Base-by-base conservation (phyloP, 805 yeast species). In the Zygosaccharomyces bailii region DNA sequence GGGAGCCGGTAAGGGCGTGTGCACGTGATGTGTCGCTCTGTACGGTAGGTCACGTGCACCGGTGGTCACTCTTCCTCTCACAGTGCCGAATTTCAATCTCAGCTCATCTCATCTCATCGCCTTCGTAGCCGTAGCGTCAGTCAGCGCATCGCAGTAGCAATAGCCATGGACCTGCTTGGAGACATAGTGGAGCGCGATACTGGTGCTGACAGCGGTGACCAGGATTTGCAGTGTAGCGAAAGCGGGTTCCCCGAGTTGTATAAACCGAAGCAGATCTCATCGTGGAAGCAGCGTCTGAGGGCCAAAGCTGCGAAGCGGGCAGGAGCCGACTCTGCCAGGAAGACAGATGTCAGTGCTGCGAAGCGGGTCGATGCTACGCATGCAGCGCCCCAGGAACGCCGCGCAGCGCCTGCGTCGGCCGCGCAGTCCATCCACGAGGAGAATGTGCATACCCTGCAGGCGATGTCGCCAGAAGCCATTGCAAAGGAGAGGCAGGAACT, bases 341-440 rank as follows among this genome's bases (percentile, higher is more conserved):
- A n/a, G n/a, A n/a, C n/a, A n/a, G n/a, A n/a, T n/a, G n/a, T n/a
- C n/a, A n/a, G n/a, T n/a, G n/a, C n/a, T n/a, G n/a, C n/a, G n/a
- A n/a, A n/a, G n/a, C n/a, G n/a, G n/a, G n/a, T n/a, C n/a, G n/a
- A n/a, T n/a, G n/a, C n/a, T n/a, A n/a, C n/a, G n/a, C n/a, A n/a
- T n/a, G n/a, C n/a, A n/a, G n/a, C n/a, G n/a, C n/a, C n/a, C n/a
- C n/a, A n/a, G n/a, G n/a, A n/a, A n/a, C n/a, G n/a, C n/a, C n/a
- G n/a, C n/a, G n/a, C n/a, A n/a, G n/a, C 55, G 10, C 55, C 63
- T 52, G 48, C 24, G 48, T 75, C 82, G 0, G 95, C 86, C 53
- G 78, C 84, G 0, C 90, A 84, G 51, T 74, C 78, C 57, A 86
- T 89, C 17, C 91, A 87, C 60, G 60, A 75, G 44, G 96, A 89